phyloP scores from a whole-genome alignment of 108 stramenopile genomes.

The Pseudonitzschia pungens region DNA sequence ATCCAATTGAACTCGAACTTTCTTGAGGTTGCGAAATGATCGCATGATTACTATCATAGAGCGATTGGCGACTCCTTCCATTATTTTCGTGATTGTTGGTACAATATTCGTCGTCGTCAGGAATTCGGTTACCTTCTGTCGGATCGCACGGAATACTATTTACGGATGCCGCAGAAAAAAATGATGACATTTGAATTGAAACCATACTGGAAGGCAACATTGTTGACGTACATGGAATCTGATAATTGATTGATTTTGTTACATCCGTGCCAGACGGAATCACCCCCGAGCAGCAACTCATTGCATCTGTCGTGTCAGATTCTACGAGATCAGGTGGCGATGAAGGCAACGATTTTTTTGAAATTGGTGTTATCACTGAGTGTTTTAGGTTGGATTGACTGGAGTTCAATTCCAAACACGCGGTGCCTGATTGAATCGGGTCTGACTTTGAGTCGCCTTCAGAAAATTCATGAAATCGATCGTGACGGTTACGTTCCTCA shows the following conservation, averaged over 20 bases:
- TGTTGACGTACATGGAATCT: slow-evolving; percentile 9
- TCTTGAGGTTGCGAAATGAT: background rate
- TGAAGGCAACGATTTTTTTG: background rate
- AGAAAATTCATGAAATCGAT: background rate
- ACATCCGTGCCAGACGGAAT: background rate
- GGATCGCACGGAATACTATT: background rate
- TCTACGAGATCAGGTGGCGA: slow-evolving; percentile 29
- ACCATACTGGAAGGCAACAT: background rate
- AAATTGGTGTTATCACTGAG: background rate
- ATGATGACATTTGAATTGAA: slow-evolving; percentile 15
- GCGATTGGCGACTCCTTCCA: background rate
- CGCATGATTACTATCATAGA: background rate
- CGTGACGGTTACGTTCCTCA: background rate
- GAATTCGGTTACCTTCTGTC: background rate
- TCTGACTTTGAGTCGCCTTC: background rate
- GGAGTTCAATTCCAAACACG: background rate
- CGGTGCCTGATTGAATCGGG: background rate
- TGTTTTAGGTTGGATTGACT: background rate
- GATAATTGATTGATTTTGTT: background rate
- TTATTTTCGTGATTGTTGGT: background rate
- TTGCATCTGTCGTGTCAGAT: slow-evolving; percentile 26
- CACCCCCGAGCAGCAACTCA: slow-evolving; percentile 10
- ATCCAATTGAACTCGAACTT: slow-evolving; percentile 16
- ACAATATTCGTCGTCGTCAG: background rate
- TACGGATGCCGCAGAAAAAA: background rate